Evolutionary conservation across 495 filamentous ascomycete species (phyloP).

Genomic region (Pseudomonodictys pantanalensis): DNA sequence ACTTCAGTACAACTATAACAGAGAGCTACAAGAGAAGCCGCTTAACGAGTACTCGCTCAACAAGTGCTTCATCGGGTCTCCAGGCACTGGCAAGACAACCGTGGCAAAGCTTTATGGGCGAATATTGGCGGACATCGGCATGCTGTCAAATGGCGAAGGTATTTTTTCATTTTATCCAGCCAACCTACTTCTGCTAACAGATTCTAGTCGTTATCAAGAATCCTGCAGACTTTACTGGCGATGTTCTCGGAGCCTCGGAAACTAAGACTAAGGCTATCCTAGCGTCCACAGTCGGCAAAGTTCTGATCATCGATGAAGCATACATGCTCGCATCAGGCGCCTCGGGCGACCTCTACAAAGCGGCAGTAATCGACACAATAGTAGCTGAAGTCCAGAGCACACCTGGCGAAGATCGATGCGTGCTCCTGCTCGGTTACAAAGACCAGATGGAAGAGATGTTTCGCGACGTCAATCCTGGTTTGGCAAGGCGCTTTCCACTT

Average conservation of each 20-base stretch:
- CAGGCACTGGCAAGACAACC: constrained; percentile 74
- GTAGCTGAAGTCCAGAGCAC: constrained; percentile 77
- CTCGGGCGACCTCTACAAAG: constrained; percentile 59
- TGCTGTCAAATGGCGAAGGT: constrained; percentile 37
- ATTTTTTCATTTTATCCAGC: not conserved
- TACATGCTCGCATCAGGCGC: constrained; percentile 50
- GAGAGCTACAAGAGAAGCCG: constrained; percentile 59
- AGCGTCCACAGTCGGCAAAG: constrained; percentile 62
- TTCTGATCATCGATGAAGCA: constrained; percentile 75
- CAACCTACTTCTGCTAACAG: constrained; percentile 42
- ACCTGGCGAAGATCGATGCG: constrained; percentile 74
- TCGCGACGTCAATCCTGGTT: constrained; percentile 73
- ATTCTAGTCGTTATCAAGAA: constrained; percentile 64
- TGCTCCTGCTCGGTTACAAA: constrained; percentile 74
- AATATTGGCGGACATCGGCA: constrained; percentile 38
- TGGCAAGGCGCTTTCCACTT: constrained; percentile 66
- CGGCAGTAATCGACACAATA: constrained; percentile 54
- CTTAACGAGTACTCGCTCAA: constrained; percentile 61
- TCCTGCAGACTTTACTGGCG: constrained; percentile 70
- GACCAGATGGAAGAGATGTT: constrained; percentile 78
- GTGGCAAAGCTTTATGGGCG: constrained; percentile 64
- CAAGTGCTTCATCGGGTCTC: constrained; percentile 66
- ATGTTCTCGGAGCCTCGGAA: constrained; percentile 63
- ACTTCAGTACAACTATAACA: constrained; percentile 59
- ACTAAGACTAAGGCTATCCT: constrained; percentile 70